A percentile compares a stretch with the other conserved stretches of the same genome.
phyloP scores from a whole-genome alignment of 2,329 filamentous ascomycete genomes.

The Juglanconis oblonga region DNA sequence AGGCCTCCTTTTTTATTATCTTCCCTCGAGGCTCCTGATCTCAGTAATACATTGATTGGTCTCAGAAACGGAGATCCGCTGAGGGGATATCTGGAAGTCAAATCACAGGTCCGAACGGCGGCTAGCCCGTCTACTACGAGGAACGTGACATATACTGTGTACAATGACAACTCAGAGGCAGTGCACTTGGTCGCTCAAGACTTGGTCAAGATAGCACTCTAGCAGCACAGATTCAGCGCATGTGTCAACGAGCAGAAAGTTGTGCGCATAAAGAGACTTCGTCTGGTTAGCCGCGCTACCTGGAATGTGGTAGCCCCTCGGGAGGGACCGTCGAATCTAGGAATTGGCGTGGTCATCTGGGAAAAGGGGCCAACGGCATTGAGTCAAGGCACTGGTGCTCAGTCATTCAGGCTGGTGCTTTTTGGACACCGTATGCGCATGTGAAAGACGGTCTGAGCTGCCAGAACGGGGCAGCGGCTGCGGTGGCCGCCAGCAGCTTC shows the following conservation, averaged over 20 bases:
- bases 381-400: background rate
- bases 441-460: background rate
- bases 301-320: background rate
- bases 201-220: background rate
- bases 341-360: background rate
- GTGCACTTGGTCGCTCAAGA: background rate
- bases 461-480: background rate
- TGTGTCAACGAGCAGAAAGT: background rate
- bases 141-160: background rate
- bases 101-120: background rate
- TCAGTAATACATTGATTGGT: background rate
- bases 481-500: background rate
- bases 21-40: background rate
- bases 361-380: background rate
- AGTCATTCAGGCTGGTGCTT: background rate
- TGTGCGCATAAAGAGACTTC: background rate
- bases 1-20: background rate
- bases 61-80: background rate
- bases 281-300: background rate
- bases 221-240: background rate
- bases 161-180: background rate
- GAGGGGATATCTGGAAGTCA: background rate
- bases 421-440: background rate
- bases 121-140: background rate
- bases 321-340: background rate